Evolutionary conservation across 2,329 filamentous ascomycete species (phyloP), one percentile per base, ranked within the genome.

Genomic region (Aspergillus spinulosporus): DNA sequence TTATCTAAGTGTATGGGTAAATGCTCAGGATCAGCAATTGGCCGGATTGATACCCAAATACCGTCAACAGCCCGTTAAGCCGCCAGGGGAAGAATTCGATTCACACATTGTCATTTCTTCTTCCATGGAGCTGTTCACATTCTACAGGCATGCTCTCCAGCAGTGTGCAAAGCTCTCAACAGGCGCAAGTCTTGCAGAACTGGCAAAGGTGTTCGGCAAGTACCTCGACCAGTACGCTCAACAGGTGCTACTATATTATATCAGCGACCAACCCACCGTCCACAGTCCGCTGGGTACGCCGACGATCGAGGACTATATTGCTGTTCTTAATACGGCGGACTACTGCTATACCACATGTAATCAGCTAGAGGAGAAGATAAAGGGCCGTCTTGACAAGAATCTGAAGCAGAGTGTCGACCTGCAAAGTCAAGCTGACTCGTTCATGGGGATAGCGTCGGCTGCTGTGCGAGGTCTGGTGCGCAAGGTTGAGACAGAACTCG

Each of bases 131-230:
- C 83, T 99, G 0, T 99, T 99, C 75, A 91, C 96, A 67, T 96
- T 97, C 70, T 99, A 99, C 76, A 91, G 96, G 59, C 84, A 93
- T 57, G 93, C 91, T 0, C 78, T 99, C 36, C 91, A 92, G 3
- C 94, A 99, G 75, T 99, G 94, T 74, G 92, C 94, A 3, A 97
- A 97, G 72, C 81, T 99, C 1, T 97, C 94, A 0, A 97, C 93
- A 0, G 89, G 92, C n/a, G 87, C 88, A 53, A 86, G 91, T 42
- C 78, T 99, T 43, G 80, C 95, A 8, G 93, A 99, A 62, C 77
- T 99, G 6, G 88, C 92, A 0, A 89, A 83, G 64, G 92, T 88
- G 0, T 86, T 99, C 65, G 91, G 90, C 8, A 96, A 92, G 68
- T 97, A 99, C 65, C 80, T 99, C 0, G 94, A 99, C 70, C 89